phyloP scores from a whole-genome alignment of 2,329 filamentous ascomycete species.

The Gliomastix tumulicola region DNA sequence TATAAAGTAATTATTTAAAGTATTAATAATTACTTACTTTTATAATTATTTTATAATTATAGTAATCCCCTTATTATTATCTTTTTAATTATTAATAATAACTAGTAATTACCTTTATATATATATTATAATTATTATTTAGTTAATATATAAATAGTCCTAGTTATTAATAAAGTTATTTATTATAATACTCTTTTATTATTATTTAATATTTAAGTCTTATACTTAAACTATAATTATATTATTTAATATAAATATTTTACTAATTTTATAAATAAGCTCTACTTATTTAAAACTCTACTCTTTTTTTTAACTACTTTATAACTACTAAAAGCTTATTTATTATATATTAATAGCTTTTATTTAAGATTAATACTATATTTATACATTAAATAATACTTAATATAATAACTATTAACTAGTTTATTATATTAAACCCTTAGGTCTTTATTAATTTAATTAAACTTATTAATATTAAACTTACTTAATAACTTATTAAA shows the following conservation, averaged over 20 bases:
- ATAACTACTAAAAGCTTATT: neutral
- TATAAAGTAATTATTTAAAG: neutral
- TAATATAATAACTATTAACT: neutral
- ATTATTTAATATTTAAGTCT: slow-evolving; percentile 1
- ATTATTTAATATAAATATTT: slow-evolving; percentile 3
- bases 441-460: neutral
- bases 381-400: neutral
- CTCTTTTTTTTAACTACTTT: neutral
- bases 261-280: neutral
- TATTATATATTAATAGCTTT: neutral
- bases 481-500: neutral
- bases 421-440: neutral
- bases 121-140: slow-evolving; percentile 3
- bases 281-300: neutral
- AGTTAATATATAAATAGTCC: neutral
- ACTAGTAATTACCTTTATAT: neutral
- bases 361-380: neutral
- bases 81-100: slow-evolving; percentile 1
- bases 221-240: slow-evolving; percentile 1
- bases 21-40: neutral
- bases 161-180: neutral
- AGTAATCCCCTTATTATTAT: neutral
- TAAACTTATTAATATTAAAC: neutral
- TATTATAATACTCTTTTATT: slow-evolving; percentile 1
- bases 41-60: slow-evolving; percentile 1